Conservation (phyloP, 1,284 basidiomycete species). For the Ceratorhiza oryzae-sativae region DNA sequence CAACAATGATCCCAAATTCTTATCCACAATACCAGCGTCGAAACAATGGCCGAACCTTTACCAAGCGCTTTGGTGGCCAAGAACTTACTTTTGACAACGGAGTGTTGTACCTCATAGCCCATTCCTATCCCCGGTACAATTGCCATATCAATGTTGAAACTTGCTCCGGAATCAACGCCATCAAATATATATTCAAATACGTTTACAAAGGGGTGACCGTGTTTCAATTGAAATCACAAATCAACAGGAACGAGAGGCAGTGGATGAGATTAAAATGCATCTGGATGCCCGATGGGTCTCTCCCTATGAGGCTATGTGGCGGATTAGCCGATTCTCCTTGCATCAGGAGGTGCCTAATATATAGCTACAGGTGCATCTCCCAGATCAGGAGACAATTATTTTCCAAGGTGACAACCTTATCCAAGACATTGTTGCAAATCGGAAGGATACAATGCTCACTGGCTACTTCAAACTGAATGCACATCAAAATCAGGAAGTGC, state of each 20-base stretch:
- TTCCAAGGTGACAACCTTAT: conserved; percentile 50
- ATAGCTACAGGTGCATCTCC: conserved; percentile 52
- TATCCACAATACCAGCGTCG: conserved; percentile 50
- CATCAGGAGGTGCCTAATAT: conserved; percentile 52
- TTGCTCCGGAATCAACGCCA: conserved; percentile 47
- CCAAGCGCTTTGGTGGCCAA: not conserved
- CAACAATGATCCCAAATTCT: conserved; percentile 51
- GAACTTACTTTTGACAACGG: conserved; percentile 47
- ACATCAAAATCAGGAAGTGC: conserved; percentile 42
- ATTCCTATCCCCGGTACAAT: conserved; percentile 49
- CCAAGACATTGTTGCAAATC: conserved; percentile 45
- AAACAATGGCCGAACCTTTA: conserved; percentile 2
- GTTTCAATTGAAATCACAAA: conserved; percentile 43
- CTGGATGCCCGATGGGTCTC: conserved; percentile 54
- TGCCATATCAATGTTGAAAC: conserved; percentile 62
- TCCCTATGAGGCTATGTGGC: conserved; percentile 52
- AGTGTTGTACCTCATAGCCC: conserved; percentile 55
- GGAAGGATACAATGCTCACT: conserved; percentile 50
- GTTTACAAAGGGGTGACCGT: conserved; percentile 58
- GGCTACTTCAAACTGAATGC: conserved; percentile 56
- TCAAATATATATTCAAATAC: conserved; percentile 60
- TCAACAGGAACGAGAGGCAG: conserved; percentile 13
- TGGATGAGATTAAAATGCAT: conserved; percentile 52
- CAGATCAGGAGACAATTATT: conserved; percentile 50
- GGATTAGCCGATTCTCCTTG: conserved; percentile 51